Evolutionary conservation across 2,329 filamentous ascomycete genomes (phyloP), one percentile per base, ranked within the genome.

Genomic region (Neonectria magnoliae): DNA sequence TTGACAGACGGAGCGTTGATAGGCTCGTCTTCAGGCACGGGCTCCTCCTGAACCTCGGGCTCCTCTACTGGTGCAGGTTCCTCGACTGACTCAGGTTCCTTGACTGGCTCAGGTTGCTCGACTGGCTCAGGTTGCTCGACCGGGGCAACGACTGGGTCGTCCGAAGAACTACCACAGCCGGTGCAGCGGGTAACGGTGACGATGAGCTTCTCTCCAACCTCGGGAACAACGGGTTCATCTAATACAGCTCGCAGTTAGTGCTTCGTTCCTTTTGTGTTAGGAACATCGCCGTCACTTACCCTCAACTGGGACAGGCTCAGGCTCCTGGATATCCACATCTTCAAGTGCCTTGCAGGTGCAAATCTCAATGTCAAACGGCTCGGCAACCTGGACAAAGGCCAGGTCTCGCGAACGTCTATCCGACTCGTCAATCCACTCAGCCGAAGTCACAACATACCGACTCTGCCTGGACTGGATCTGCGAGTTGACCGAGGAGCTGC

Each of bases 371-470:
- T 29, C 41, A 11, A 62, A 41, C 5, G 67, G 57, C 20, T 67
- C 57, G 1, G 60, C 57, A 48, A 66, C 56, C 16, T 61, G 52
- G 14, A 66, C 51, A n/a, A 66, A 66, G 29, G 60, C 57, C 41
- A 66, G 57, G n/a, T 66, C 64, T n/a, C 60, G 45, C 5, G 60
- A 60, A 11, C 57, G 50, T 18, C 20, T 36, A 3, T 57, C 51
- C 16, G 38, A 18, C 5, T 31, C 60, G 16, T 41, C 50, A 10
- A 60, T 57, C 64, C 56, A 66, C 16, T 64, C 64, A 2, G 64
- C 52, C 7, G 64, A 66, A 14, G 61, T 57, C 27, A 52, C 27
- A n/a, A 68, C 58, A 14, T 54, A 41, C 9, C 53, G 53, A 13
- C 60, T 56, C 18, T 66, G 64, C 1, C 56, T 56, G 11, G 57